Conservation (phyloP, 1,284 basidiomycete genomes). For the Leccinum discolor region DNA sequence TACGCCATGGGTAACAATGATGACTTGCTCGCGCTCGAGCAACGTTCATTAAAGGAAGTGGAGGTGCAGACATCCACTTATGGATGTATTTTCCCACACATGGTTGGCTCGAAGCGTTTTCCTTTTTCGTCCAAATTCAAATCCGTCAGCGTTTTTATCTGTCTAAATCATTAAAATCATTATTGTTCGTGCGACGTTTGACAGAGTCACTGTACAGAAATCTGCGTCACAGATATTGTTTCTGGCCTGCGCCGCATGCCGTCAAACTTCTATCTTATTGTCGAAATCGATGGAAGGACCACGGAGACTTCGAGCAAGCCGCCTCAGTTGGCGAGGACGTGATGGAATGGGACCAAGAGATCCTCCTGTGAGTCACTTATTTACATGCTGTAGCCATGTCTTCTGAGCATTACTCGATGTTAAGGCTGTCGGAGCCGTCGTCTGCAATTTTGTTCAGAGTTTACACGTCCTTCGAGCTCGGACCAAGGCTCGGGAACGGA, state of each 20-base stretch:
- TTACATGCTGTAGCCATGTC: neutral
- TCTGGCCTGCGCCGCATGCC: neutral
- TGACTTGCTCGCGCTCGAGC: no score
- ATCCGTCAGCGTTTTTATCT: no score
- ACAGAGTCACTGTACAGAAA: neutral
- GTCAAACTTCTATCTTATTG: neutral
- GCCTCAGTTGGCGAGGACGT: neutral
- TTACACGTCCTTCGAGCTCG: neutral
- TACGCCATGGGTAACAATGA: no score
- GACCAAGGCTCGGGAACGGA: neutral
- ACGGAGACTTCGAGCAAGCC: neutral
- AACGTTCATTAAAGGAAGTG: no score
- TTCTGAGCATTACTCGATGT: neutral
- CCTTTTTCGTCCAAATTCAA: no score
- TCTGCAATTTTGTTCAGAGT: neutral
- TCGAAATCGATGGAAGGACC: neutral
- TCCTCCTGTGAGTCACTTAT: neutral
- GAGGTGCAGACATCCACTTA: no score
- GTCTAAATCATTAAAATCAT: no score
- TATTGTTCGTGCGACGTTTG: neutral
- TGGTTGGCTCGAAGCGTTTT: no score
- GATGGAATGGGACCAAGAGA: neutral
- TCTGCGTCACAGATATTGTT: neutral
- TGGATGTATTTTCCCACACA: no score
- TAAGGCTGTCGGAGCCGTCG: neutral